Evolutionary conservation across 345 rosid species (phyloP), one percentile per base, ranked within the genome.

Genomic region (Populus tremula): DNA sequence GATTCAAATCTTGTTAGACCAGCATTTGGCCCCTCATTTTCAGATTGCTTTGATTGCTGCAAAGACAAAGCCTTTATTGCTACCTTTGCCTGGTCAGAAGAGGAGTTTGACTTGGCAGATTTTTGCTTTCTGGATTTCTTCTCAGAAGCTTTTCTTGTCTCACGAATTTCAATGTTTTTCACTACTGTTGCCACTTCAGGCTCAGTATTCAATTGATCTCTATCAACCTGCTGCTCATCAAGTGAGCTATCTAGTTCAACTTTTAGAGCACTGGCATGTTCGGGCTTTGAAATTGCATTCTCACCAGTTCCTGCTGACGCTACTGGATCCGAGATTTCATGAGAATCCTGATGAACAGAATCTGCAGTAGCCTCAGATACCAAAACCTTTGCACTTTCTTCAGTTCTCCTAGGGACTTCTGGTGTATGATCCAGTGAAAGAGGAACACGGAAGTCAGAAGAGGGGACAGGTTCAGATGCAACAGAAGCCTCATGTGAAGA

Each of bases 71-170:
- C 82, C 81, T 82, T 89, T 31, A 82, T 67, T 73, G 77, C 69
- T 59, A 81, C 91, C 85, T 91, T 91, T 21, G 80, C 84, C 75
- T 80, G 88, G 70, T 91, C 97, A 82, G 91, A 75, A 62, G 90
- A 71, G 50, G 69, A 54, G 79, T 79, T 88, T 29, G 82, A 79
- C 85, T 89, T 94, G 20, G 80, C 69, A 82, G 87, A 82, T 74
- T 92, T 93, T 75, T 92, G 97, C 84, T 90, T 94, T 83, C 89
- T 91, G 38, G 97, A 84, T 87, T 91, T 94, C 91, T 93, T 96
- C 77, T 90, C 98, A 31, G 92, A 85, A 74, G 88, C 77, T 80
- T 90, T 96, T 72, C 84, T 90, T 29, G 77, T 84, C 70, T 89
- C 97, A 69, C 83, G 83, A 39, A 76, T 80, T 82, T 93, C 98